Percentiles rank a stretch among this genome's conserved stretches.
phyloP scores from a whole-genome alignment of 768 basidiomycete genomes.

The Tulasnella sp. region DNA sequence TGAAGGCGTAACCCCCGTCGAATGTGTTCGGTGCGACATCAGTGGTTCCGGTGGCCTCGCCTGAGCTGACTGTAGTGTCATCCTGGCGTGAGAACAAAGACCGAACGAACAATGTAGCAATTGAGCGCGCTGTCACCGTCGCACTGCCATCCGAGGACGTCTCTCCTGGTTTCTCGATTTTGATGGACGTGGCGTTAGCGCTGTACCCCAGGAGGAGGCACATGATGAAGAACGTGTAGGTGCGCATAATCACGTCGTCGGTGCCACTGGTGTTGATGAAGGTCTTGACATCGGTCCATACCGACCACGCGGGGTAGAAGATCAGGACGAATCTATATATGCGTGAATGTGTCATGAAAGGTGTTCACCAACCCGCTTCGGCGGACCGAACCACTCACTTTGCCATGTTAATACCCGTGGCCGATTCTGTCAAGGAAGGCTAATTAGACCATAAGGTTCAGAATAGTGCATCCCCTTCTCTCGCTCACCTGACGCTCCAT shows the following conservation, averaged over 20 bases:
- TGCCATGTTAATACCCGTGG: neutral
- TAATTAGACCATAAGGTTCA: neutral
- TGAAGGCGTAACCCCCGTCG: neutral
- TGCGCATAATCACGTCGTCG: conserved; percentile 12
- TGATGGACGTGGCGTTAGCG: conserved; percentile 4
- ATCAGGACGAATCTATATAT: conserved; percentile 7
- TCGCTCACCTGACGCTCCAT: too few relatives aligned
- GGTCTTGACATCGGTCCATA: conserved; percentile 8
- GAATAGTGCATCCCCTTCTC: neutral
- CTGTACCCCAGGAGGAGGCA: conserved; percentile 9
- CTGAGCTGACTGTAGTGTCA: neutral
- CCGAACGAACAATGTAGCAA: neutral
- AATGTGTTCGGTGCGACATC: neutral
- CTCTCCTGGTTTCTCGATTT: neutral
- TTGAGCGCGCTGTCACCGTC: neutral
- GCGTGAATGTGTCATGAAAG: neutral
- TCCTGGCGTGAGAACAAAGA: neutral
- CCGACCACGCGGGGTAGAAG: conserved; percentile 13
- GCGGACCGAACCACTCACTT: neutral
- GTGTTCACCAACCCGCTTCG: neutral
- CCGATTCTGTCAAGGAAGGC: too few relatives aligned
- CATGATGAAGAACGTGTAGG: conserved; percentile 10
- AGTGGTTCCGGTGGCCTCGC: too few relatives aligned
- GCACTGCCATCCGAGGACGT: neutral
- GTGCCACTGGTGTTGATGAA: conserved; percentile 15